These are phyloP conservation scores for Aciculoconidium aculeatum DNA, from an alignment of 805 yeast genomes.

Conservation along the genomic window DNA sequence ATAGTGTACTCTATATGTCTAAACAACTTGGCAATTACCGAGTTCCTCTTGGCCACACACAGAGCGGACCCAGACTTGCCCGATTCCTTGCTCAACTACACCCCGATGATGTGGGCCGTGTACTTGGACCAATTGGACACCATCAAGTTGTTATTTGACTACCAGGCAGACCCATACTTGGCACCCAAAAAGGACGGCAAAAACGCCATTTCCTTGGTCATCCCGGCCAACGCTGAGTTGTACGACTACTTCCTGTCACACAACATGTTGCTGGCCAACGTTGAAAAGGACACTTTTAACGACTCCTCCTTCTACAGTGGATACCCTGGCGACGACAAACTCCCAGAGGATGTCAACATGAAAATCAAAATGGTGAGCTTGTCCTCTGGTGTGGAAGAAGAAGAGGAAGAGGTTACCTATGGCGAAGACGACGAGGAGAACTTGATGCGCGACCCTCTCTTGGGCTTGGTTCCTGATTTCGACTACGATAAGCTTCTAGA, in stretches of 20 bases:
- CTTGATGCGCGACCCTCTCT: constrained; percentile 22
- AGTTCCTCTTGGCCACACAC: constrained; percentile 36
- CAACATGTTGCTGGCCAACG: constrained; percentile 19
- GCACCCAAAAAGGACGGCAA: constrained; percentile 28
- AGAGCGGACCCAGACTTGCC: constrained; percentile 43
- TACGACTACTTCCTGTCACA: constrained; percentile 55
- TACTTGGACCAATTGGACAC: constrained; percentile 52
- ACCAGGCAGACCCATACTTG: constrained; percentile 58
- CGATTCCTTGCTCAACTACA: constrained; percentile 46
- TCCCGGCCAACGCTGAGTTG: constrained; percentile 47
- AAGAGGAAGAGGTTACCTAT: constrained; percentile 15
- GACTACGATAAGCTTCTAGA: constrained; percentile 51
- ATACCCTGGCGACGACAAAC: constrained; percentile 8
- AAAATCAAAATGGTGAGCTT: constrained; percentile 30
- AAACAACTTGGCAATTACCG: constrained; percentile 42
- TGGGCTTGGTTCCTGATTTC: constrained; percentile 35
- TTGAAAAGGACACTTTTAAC: constrained; percentile 7
- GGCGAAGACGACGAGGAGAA: constrained; percentile 21
- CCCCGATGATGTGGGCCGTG: constrained; percentile 87
- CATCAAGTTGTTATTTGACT: constrained; percentile 50
- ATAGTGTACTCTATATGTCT: constrained; percentile 52
- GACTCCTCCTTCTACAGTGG: constrained; percentile 8
- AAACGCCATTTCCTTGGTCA: constrained; percentile 53
- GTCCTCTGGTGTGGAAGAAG: constrained; percentile 13
- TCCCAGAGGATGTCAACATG: constrained; percentile 27